A percentile compares a stretch with the other conserved stretches of the same genome.
These are phyloP conservation scores for Rhodamnia argentea DNA, from an alignment of 345 rosid genomes.

Conservation along the genomic window DNA sequence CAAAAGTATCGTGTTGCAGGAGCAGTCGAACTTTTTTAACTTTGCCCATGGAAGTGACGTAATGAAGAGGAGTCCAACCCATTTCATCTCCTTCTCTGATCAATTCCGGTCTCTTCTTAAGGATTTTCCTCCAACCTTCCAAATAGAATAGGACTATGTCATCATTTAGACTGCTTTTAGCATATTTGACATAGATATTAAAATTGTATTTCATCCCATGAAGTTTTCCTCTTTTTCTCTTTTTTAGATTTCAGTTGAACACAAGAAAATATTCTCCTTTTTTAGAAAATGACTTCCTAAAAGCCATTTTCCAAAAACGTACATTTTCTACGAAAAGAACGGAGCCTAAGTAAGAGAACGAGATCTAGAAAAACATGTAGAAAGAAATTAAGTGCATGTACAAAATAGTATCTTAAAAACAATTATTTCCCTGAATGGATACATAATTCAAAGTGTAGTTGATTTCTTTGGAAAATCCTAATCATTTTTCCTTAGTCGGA, in stretches of 20 bases:
- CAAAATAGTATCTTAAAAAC: neutral
- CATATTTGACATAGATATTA: neutral
- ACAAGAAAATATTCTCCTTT: no score
- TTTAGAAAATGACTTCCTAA: no score
- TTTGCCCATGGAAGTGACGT: fast-evolving
- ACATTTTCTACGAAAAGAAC: no score
- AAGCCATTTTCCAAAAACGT: no score
- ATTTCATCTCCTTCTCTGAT: neutral
- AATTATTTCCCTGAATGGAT: no score
- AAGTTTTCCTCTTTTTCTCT: no score
- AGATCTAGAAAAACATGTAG: neutral
- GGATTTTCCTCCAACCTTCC: fast-evolving
- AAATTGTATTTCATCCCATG: neutral
- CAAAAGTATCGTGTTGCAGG: neutral
- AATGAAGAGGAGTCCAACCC: neutral
- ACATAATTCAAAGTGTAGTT: neutral
- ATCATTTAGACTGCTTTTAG: neutral
- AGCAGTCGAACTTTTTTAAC: fast-evolving
- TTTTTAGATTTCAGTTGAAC: no score
- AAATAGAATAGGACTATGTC: neutral
- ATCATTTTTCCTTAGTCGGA: neutral
- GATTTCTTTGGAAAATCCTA: neutral
- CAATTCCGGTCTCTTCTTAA: neutral
- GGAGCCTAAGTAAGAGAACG: neutral
- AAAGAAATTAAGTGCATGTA: neutral